Evolutionary conservation across 1,284 basidiomycete species (phyloP).

Genomic region (Heterobasidion parviporum): DNA sequence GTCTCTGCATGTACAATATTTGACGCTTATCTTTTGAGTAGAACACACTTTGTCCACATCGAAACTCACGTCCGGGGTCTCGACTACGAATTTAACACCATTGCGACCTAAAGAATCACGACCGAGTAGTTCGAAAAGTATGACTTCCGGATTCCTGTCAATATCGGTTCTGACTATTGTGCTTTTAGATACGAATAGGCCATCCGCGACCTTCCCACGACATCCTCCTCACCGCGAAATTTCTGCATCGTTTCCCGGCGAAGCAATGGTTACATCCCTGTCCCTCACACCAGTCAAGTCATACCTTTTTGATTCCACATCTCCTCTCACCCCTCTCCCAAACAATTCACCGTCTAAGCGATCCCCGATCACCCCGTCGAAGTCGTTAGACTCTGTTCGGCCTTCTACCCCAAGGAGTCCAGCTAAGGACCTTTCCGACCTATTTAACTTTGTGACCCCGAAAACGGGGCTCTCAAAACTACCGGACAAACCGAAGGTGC

Average conservation of each 20-base stretch:
- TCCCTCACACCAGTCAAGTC: neutral
- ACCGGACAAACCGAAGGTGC: neutral
- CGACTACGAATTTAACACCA: too few species aligned
- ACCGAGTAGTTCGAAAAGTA: too few species aligned
- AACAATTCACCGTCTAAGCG: conserved; percentile 4
- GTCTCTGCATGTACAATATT: too few species aligned
- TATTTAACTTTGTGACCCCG: conserved; percentile 23
- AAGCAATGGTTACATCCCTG: neutral
- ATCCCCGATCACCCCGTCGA: conserved; percentile 10
- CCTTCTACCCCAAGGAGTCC: conserved; percentile 15
- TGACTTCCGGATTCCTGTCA: neutral
- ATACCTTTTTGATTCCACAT: neutral
- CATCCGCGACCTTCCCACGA: neutral
- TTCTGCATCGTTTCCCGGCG: neutral
- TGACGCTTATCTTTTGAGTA: too few species aligned
- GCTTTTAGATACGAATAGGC: neutral
- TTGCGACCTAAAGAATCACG: too few species aligned
- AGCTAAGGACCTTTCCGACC: conserved; percentile 23
- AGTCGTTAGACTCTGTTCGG: conserved; percentile 5
- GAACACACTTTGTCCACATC: too few species aligned
- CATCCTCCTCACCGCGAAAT: neutral
- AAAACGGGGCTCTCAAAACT: neutral
- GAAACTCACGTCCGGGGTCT: too few species aligned
- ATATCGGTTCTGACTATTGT: neutral
- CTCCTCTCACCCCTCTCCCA: neutral